Evolutionary conservation across 2,329 filamentous ascomycete genomes (phyloP).

Genomic region (Coniosporium tulheliwenetii): DNA sequence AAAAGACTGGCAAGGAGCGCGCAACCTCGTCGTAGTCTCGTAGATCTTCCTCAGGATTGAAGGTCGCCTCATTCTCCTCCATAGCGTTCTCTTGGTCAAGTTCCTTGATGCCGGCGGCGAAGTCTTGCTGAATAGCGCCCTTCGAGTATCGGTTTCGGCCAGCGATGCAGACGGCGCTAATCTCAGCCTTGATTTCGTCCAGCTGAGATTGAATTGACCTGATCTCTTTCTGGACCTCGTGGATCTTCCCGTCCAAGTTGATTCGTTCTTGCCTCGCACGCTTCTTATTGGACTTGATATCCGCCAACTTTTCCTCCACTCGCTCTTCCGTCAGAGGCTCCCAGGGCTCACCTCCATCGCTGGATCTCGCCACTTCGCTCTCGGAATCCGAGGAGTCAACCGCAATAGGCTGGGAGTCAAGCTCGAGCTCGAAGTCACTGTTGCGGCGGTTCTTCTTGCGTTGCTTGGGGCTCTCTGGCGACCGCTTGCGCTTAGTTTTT

Average conservation of each 20-base stretch:
- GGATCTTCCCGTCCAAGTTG: conserved; percentile 14
- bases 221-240: conserved; percentile 14
- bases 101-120: conserved; percentile 43
- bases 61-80: conserved; percentile 38
- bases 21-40: conserved; percentile 45
- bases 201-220: conserved; percentile 13
- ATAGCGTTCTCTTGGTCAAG: conserved; percentile 39
- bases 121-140: conserved; percentile 39
- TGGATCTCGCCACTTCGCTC: conserved; percentile 2
- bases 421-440: conserved; percentile 9
- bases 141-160: conserved; percentile 42
- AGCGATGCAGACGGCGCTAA: conserved; percentile 31
- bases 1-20: conserved; percentile 43
- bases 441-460: conserved; percentile 9
- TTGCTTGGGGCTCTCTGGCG: conserved; percentile 1
- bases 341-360: conserved; percentile 9
- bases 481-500: conserved; percentile 27
- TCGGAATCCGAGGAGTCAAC: conserved; percentile 10
- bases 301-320: conserved; percentile 25
- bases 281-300: conserved; percentile 28
- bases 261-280: conserved; percentile 8
- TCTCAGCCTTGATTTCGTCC: conserved; percentile 16
- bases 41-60: conserved; percentile 37
- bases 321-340: conserved; percentile 23
- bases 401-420: conserved; percentile 10